A percentile compares a stretch with the other conserved stretches of the same genome.
Conservation (phyloP, 305 asterid genomes). For the Ajuga reptans region DNA sequence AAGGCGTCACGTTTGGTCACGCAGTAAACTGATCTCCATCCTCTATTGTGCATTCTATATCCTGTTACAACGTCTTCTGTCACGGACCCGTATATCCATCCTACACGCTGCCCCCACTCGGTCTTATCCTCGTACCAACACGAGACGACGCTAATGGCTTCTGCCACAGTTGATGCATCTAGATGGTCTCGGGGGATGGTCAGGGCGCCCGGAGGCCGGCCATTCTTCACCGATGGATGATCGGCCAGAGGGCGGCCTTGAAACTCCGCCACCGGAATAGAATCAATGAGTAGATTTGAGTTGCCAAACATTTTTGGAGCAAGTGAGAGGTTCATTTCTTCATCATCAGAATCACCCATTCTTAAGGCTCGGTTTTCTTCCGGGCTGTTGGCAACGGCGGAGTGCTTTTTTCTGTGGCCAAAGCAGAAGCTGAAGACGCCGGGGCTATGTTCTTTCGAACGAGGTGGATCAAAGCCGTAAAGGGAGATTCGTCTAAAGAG, state of each 20-base stretch:
- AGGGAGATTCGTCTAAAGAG: slow-evolving; percentile 56
- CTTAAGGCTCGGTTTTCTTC: slow-evolving; percentile 50
- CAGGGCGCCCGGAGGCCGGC: slow-evolving; percentile 65
- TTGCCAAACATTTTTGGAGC: slow-evolving; percentile 62
- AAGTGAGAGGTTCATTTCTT: slow-evolving; percentile 37
- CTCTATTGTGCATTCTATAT: slow-evolving; percentile 69
- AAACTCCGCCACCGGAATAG: slow-evolving; percentile 61
- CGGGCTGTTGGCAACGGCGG: slow-evolving; percentile 29
- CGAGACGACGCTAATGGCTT: slow-evolving; percentile 58
- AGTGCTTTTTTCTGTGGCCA: slow-evolving; percentile 30
- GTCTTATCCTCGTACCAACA: slow-evolving; percentile 81
- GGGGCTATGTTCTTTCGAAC: slow-evolving; percentile 48
- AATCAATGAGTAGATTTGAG: slow-evolving; percentile 52
- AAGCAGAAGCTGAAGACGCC: slow-evolving; percentile 36
- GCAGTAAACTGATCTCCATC: slow-evolving; percentile 68
- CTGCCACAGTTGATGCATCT: slow-evolving; percentile 59
- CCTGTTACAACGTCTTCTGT: slow-evolving; percentile 73
- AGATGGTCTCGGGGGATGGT: slow-evolving; percentile 57
- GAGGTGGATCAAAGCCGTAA: slow-evolving; percentile 71
- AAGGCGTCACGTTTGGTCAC: slow-evolving; percentile 71
- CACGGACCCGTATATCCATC: slow-evolving; percentile 73
- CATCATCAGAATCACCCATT: slow-evolving; percentile 53
- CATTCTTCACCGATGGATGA: slow-evolving; percentile 68
- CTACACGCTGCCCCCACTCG: slow-evolving; percentile 72
- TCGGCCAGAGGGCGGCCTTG: slow-evolving; percentile 75